These are phyloP conservation scores for Mallotus repandus DNA, from an alignment of 441 rosid genomes.

Conservation along the genomic window DNA sequence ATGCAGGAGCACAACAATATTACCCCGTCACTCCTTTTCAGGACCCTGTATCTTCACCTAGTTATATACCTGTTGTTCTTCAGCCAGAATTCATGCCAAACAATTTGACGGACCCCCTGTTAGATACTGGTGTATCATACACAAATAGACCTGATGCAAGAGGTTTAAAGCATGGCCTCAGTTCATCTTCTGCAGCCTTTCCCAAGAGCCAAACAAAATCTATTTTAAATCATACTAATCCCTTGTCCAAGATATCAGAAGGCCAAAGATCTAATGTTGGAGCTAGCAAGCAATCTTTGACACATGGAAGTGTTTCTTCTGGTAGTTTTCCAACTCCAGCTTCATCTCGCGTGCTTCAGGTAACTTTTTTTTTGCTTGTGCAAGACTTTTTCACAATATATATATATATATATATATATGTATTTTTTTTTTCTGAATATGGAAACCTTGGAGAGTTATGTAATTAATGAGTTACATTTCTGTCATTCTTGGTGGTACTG, in stretches of 20 bases:
- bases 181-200: constrained; percentile 48
- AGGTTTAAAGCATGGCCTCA: constrained; percentile 41
- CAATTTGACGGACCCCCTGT: constrained; percentile 44
- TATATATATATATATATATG: no score
- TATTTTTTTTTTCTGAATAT: background rate
- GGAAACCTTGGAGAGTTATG: background rate
- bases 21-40: constrained; percentile 66
- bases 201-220: constrained; percentile 46
- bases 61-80: constrained; percentile 52
- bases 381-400: background rate
- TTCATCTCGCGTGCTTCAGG: constrained; percentile 51
- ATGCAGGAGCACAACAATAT: constrained; percentile 62
- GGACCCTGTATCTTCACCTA: constrained; percentile 53
- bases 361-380: constrained; percentile 18
- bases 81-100: constrained; percentile 49
- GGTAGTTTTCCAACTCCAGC: constrained; percentile 36
- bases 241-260: constrained; percentile 42
- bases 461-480: background rate
- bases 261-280: constrained; percentile 46
- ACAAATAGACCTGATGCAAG: constrained; percentile 46
- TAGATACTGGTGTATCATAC: constrained; percentile 42
- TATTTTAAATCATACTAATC: constrained; percentile 40
- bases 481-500: background rate
- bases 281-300: constrained; percentile 38
- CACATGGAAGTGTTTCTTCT: constrained; percentile 43